These are phyloP conservation scores for Insectozyma bohioensis DNA, from an alignment of 1,139 yeast species.

Conservation along the genomic window DNA sequence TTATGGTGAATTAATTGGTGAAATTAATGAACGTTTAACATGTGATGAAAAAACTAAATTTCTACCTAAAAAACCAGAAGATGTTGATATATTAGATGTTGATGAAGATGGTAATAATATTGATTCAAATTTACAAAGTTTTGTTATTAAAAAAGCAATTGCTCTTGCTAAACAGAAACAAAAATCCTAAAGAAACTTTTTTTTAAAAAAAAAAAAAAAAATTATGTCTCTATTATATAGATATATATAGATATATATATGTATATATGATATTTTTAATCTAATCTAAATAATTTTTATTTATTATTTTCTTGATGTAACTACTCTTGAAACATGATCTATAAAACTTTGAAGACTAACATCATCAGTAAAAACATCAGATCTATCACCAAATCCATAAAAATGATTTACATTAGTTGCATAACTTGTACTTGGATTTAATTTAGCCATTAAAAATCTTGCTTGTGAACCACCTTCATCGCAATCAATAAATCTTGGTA, in stretches of 20 bases:
- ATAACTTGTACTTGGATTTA: conserved; percentile 71
- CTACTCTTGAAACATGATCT: conserved; percentile 50
- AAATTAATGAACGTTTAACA: conserved; percentile 34
- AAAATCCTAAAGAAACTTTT: no score
- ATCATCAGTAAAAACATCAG: conserved; percentile 65
- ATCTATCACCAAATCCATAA: conserved; percentile 31
- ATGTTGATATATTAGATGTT: no score
- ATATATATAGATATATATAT: no score
- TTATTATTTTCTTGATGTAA: conserved; percentile 16
- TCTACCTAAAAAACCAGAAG: conserved; percentile 1
- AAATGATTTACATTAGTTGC: conserved; percentile 39
- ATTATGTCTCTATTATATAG: no score
- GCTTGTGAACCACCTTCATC: conserved; percentile 98
- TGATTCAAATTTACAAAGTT: no score
- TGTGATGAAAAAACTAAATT: conserved; percentile 4
- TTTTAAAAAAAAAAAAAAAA: no score
- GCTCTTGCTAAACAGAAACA: no score
- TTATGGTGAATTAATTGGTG: conserved; percentile 51
- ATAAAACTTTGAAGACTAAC: conserved; percentile 67
- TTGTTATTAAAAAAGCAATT: no score
- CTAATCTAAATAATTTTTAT: conserved; percentile 5
- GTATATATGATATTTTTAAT: conserved; percentile 1
- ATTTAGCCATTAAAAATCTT: conserved; percentile 68
- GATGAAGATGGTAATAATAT: no score
- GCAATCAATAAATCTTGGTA: conserved; percentile 91